Evolutionary conservation across 2,329 filamentous ascomycete genomes (phyloP).

Genomic region (Alternaria sp.): DNA sequence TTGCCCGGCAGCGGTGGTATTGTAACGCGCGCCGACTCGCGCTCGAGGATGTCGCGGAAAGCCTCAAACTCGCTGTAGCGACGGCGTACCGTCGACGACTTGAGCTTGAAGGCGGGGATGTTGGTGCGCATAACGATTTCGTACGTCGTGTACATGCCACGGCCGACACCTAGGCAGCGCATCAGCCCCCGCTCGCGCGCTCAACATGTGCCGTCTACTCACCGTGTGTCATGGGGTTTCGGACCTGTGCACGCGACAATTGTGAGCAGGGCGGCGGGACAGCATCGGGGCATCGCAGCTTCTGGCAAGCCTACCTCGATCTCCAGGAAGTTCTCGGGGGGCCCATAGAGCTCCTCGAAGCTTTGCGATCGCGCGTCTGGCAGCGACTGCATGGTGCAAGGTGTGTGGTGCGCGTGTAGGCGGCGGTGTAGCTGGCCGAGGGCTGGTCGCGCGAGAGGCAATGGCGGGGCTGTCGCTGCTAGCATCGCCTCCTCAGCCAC

Average conservation of each 20-base stretch:
- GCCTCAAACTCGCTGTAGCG: conserved; percentile 99
- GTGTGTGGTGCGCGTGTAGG: neutral
- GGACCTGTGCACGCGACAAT: conserved; percentile 66
- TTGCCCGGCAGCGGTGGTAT: conserved; percentile 96
- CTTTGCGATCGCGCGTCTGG: conserved; percentile 82
- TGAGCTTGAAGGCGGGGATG: conserved; percentile 98
- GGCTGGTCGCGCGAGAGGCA: conserved; percentile 17
- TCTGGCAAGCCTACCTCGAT: conserved; percentile 72
- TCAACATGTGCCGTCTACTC: neutral
- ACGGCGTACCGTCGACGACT: conserved; percentile 80
- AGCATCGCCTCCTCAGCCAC: neutral
- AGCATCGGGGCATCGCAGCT: conserved; percentile 8
- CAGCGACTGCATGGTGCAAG: conserved; percentile 63
- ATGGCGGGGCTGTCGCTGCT: conserved; percentile 15
- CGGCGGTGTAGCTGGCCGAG: neutral
- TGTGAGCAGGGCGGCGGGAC: conserved; percentile 25
- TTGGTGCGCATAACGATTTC: conserved; percentile 98
- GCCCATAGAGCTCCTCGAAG: conserved; percentile 98
- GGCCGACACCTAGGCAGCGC: conserved; percentile 87
- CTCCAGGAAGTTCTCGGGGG: conserved; percentile 98
- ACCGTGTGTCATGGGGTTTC: conserved; percentile 67
- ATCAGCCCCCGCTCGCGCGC: conserved; percentile 1
- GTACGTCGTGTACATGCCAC: conserved; percentile 98
- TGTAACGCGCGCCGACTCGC: conserved; percentile 90
- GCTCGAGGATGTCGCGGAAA: conserved; percentile 96